Base-by-base conservation (phyloP, 2,329 filamentous ascomycete genomes). In the Corinectria fuckeliana region DNA sequence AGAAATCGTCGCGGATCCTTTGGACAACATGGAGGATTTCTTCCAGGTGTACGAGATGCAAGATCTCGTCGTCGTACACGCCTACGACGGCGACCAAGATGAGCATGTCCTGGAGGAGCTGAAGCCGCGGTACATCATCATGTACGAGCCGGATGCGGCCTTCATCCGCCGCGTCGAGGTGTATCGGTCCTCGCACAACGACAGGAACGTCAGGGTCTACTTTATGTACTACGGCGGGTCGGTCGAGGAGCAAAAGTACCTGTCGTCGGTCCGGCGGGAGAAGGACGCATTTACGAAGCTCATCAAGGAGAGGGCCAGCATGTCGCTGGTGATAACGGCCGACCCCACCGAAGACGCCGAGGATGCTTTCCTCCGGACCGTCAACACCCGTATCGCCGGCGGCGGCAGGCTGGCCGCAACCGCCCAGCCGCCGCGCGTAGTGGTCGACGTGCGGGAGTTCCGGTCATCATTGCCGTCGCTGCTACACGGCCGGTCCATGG, bases 391-490 rank as follows among this genome's bases (percentile, higher is more conserved):
- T 58, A 98, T 99, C 69, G 95, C 95, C 1, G 95, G 95, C 56
- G 95, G 95, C 48, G 95, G 95, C 8, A 87, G 91, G 42, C 82
- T 98, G 1, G 82, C 83, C 6, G 93, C 93, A 8, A 97, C 93
- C 5, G 90, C 92, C 5, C 86, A 93, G 65, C 93, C 93, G 20
- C 94, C 95, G 1, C 89, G 93, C 23, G 91, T 98, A 0, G 91
- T 99, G 2, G 93, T 98, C 39, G 95, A 99, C 69, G 92, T 98
- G 26, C 92, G 95, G 72, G 95, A 99, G 76, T 98, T 99, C 74
- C 88, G 95, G 64, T 97, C 93, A 28, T 93, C 91, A 1, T 83
- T 99, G 0, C 94, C 95, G 0, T 97, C 93, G 2, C 84, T 99
- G 4, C 83, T 98, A 2, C 94, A 99, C 74, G 95, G 91, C 1